Evolutionary conservation across 495 filamentous ascomycete genomes (phyloP), one percentile per base, ranked within the genome.

Genomic region (Penicillium cinerascens): DNA sequence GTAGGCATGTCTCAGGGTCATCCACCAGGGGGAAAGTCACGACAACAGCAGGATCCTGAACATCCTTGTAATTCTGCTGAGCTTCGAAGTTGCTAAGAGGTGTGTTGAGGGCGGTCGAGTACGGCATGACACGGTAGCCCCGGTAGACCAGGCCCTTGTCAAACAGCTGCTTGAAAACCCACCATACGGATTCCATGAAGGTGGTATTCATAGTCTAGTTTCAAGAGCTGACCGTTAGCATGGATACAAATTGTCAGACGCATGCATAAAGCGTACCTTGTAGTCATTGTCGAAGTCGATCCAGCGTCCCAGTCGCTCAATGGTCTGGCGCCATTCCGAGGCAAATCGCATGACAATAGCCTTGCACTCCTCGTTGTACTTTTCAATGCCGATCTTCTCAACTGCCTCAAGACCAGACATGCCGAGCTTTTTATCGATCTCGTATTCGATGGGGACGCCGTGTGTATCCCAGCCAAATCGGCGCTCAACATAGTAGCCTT

Each of bases 211-310:
- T 95, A 13, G 90, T 95, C 87, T 89, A 67, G 21, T 21, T 13
- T 1, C 15, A 6, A n/a, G 15, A 23, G 11, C 4, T 7, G 6
- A 49, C 10, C 6, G 26, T 36, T 13, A 25, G 25, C 11, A 40
- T 25, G 21, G 22, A 49, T 11, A 20, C 20, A 4, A 13, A 3
- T 10, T 6, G 2, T 8, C 11, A 38, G 25, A 41, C 26, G 25
- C 25, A 27, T 27, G 25, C 35, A 26, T 13, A 8, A 38, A 39
- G 47, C 60, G 16, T 50, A 87, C 87, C 84, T 97, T 97, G 78
- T 97, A 97, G 63, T 96, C 91, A 63, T 95, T 93, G 70, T 97
- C 95, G 53, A 97, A 96, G 72, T 98, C 95, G 60, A 97, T 91
- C 93, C 95, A 98, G 48, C 95, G 87, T 41, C 95, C 93, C 23